Evolutionary conservation across 129 eudicot species (phyloP).

Genomic region (Artemisia tridentata): DNA sequence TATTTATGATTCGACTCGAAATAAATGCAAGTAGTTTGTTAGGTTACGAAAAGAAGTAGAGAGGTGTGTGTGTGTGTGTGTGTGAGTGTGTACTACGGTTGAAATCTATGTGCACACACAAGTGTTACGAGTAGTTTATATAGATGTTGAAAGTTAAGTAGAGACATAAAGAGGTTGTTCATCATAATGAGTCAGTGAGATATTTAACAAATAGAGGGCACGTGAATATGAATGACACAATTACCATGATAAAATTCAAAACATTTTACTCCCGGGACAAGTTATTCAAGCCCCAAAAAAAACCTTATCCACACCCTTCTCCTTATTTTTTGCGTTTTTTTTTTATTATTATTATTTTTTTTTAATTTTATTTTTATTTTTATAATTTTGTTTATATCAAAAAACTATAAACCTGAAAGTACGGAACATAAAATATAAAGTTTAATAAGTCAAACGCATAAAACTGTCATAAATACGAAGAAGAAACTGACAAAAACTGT

Average conservation of each 20-base stretch:
- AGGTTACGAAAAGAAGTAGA: neutral
- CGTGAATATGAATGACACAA: conserved; percentile 18
- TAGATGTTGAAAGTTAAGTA: neutral
- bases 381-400: no score
- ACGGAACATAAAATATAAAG: no score
- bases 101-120: conserved; percentile 17
- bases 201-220: neutral
- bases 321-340: no score
- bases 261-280: neutral
- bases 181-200: neutral
- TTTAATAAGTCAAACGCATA: no score
- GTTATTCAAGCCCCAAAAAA: no score
- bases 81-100: neutral
- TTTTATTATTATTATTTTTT: no score
- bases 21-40: neutral
- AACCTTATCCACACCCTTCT: no score
- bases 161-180: conserved; percentile 6
- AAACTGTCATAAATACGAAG: no score
- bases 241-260: conserved; percentile 12
- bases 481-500: no score
- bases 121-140: neutral
- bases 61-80: conserved; percentile 19
- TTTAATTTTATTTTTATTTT: no score
- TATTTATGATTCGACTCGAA: conserved; percentile 17
- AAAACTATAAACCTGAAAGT: no score